Evolutionary conservation across 768 basidiomycete genomes (phyloP).

Genomic region (Pisolithus sp.): DNA sequence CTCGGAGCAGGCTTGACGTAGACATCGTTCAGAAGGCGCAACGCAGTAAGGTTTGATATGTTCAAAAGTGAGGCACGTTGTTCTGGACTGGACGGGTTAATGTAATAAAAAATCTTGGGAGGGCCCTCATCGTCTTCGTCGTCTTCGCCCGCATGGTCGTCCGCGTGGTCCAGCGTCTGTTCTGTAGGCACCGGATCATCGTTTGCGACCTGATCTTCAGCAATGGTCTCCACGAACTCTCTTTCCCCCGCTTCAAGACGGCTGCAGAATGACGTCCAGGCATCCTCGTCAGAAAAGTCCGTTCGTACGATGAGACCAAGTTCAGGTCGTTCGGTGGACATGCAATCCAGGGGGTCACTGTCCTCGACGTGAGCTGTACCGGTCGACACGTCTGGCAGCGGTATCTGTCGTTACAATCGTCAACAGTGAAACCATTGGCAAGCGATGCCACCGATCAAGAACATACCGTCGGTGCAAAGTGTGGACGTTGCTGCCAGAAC

Average conservation of each 20-base stretch:
- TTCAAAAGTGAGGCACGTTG: conserved; percentile 37
- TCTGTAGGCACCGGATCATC: conserved; percentile 15
- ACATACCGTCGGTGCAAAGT: background rate
- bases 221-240: conserved; percentile 31
- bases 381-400: conserved; percentile 10
- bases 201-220: conserved; percentile 19
- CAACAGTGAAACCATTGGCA: too few relatives aligned
- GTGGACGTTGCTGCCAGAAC: conserved; percentile 37
- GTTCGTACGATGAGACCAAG: conserved; percentile 66
- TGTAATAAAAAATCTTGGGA: conserved; percentile 44
- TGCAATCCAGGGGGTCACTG: conserved; percentile 48
- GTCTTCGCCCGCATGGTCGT: conserved; percentile 20
- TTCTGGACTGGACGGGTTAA: conserved; percentile 39
- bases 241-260: conserved; percentile 51
- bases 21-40: conserved; percentile 67
- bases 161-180: conserved; percentile 15
- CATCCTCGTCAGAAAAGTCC: conserved; percentile 60
- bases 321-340: conserved; percentile 39
- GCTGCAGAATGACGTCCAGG: conserved; percentile 53
- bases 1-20: conserved; percentile 51
- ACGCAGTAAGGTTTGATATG: conserved; percentile 58
- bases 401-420: conserved; percentile 8
- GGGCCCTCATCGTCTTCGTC: conserved; percentile 29
- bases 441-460: background rate
- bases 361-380: conserved; percentile 31